phyloP scores from a whole-genome alignment of 1,284 basidiomycete species.

The Prillingera fragicola region DNA sequence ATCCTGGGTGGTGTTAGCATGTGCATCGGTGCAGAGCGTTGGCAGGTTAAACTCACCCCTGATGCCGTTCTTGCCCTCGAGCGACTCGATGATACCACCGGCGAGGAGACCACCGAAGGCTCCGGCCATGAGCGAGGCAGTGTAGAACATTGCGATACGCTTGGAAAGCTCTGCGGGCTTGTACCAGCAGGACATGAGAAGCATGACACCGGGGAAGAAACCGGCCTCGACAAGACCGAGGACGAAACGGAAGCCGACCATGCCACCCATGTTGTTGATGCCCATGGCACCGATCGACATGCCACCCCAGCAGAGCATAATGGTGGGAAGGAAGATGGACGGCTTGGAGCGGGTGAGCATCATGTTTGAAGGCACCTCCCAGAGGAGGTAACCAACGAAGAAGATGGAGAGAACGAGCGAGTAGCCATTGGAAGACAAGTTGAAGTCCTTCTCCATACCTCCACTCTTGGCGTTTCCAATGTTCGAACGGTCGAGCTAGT shows the following conservation, averaged over 20 bases:
- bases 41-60: conserved; percentile 24
- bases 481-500: conserved; percentile 3
- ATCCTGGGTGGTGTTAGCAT: too few species aligned
- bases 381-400: conserved; percentile 28
- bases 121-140: conserved; percentile 37
- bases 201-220: conserved; percentile 20
- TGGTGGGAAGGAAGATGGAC: conserved; percentile 23
- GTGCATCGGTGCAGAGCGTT: neutral
- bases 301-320: conserved; percentile 27
- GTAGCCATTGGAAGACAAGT: conserved; percentile 38
- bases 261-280: conserved; percentile 13
- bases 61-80: conserved; percentile 27
- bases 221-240: conserved; percentile 27
- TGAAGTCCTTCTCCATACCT: conserved; percentile 44
- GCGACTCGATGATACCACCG: conserved; percentile 33
- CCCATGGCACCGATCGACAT: conserved; percentile 19
- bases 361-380: conserved; percentile 24
- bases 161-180: conserved; percentile 27
- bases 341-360: conserved; percentile 19
- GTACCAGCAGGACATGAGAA: conserved; percentile 24
- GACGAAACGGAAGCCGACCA: conserved; percentile 22
- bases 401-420: conserved; percentile 46
- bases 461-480: conserved; percentile 44
- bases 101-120: conserved; percentile 44
- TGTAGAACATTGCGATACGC: conserved; percentile 37